Evolutionary conservation across 1,139 yeast genomes (phyloP).

Genomic region (Ashbya aceris): DNA sequence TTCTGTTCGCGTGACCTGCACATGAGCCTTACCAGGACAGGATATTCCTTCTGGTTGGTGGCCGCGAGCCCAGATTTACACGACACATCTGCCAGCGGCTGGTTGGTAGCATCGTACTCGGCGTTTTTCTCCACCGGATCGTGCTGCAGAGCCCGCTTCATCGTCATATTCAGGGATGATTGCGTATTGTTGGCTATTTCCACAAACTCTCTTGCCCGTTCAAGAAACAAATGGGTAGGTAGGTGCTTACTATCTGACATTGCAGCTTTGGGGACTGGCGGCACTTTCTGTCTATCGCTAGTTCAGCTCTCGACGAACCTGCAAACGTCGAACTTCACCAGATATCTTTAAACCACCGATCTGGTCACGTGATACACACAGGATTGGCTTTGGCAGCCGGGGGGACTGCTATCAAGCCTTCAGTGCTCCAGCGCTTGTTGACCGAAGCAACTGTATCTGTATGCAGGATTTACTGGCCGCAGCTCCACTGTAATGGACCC

Average conservation of each 20-base stretch:
- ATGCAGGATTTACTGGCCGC: no score
- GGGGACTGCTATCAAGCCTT: no score
- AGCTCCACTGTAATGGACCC: no score
- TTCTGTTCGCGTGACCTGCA: conserved; percentile 45
- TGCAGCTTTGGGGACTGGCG: not conserved
- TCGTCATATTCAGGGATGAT: conserved; percentile 21
- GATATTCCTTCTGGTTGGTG: conserved; percentile 30
- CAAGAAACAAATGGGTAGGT: conserved; percentile 17
- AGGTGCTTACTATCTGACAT: conserved; percentile 1
- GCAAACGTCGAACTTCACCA: no score
- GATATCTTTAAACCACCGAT: no score
- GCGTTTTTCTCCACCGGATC: conserved; percentile 24
- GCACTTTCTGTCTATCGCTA: no score
- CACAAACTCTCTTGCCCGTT: conserved; percentile 19
- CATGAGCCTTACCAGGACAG: conserved; percentile 48
- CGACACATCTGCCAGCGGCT: conserved; percentile 26
- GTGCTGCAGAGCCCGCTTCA: conserved; percentile 21
- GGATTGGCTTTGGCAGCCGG: no score
- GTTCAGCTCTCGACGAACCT: no score
- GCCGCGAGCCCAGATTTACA: conserved; percentile 15
- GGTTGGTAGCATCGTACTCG: conserved; percentile 19
- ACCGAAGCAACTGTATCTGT: no score
- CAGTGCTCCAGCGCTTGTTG: no score
- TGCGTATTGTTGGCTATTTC: conserved; percentile 22
- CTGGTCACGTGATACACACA: no score